phyloP scores from a whole-genome alignment of 2,329 filamentous ascomycete genomes.

The Beauveria pseudobassiana region DNA sequence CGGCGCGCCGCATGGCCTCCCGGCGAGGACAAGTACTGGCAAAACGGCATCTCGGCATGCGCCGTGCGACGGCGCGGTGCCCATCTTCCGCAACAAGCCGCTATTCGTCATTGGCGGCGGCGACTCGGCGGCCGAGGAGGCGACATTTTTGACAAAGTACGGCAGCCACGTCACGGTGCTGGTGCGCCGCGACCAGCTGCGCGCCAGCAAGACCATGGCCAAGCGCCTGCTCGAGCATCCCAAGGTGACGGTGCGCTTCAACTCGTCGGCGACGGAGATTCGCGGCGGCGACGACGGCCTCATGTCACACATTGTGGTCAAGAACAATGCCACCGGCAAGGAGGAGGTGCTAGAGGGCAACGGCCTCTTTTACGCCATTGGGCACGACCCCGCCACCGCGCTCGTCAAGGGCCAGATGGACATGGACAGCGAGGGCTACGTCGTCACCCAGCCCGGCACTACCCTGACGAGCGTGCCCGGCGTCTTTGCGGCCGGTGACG shows the following conservation, averaged over 20 bases:
- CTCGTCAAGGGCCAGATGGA: slow-evolving; percentile 87
- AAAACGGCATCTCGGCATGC: slow-evolving; percentile 91
- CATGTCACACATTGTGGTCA: slow-evolving; percentile 82
- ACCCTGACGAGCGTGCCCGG: slow-evolving; percentile 82
- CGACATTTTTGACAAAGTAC: slow-evolving; percentile 96
- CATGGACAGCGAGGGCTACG: slow-evolving; percentile 84
- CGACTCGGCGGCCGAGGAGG: slow-evolving; percentile 95
- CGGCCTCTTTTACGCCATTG: slow-evolving; percentile 94
- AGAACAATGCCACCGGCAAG: slow-evolving; percentile 67
- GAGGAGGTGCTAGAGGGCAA: slow-evolving; percentile 82
- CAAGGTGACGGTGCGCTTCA: slow-evolving; percentile 87
- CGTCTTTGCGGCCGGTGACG: slow-evolving; percentile 94
- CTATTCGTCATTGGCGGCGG: slow-evolving; percentile 94
- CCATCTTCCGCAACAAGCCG: slow-evolving; percentile 95
- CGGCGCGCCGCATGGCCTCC: slow-evolving; percentile 75
- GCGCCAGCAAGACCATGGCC: slow-evolving; percentile 89
- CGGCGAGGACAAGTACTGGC: slow-evolving; percentile 95
- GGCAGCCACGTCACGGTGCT: slow-evolving; percentile 90
- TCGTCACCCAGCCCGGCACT: slow-evolving; percentile 81
- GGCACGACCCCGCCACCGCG: slow-evolving; percentile 87
- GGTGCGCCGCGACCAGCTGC: slow-evolving; percentile 77
- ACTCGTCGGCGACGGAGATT: slow-evolving; percentile 74
- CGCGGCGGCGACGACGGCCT: slow-evolving; percentile 77
- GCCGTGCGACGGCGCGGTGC: slow-evolving; percentile 95
- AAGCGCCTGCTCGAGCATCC: slow-evolving; percentile 72